These are phyloP conservation scores for Sherardia arvensis DNA, from an alignment of 257 asterid species.

Conservation along the genomic window DNA sequence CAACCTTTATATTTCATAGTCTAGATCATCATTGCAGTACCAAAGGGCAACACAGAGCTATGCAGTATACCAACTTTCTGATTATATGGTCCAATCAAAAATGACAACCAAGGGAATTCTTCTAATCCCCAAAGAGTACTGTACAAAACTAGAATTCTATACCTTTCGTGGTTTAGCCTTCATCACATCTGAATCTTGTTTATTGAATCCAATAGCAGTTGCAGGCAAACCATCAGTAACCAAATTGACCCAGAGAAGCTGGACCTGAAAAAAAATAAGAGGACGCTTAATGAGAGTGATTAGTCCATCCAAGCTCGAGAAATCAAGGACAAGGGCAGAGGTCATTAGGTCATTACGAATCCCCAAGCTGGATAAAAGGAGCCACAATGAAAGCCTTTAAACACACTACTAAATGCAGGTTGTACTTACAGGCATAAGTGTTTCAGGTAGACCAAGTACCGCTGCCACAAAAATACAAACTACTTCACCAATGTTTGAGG, in stretches of 20 bases:
- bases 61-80: neutral
- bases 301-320: neutral
- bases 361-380: neutral
- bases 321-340: neutral
- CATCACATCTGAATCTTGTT: constrained; percentile 98
- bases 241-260: constrained; percentile 97
- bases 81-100: neutral
- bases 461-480: constrained; percentile 99
- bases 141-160: constrained; percentile 1
- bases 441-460: constrained; percentile 95
- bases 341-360: neutral
- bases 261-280: constrained; percentile 61
- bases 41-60: neutral
- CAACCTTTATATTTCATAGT: neutral
- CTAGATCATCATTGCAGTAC: neutral
- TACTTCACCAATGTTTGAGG: constrained; percentile 98
- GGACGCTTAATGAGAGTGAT: constrained; percentile 7
- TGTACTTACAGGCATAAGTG: constrained; percentile 89
- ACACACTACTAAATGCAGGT: neutral
- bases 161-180: constrained; percentile 99
- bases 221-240: constrained; percentile 99
- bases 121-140: neutral
- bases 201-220: constrained; percentile 97
- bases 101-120: neutral
- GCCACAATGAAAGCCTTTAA: neutral